Percentiles rank a stretch among this genome's conserved stretches.
Conservation (phyloP, 495 filamentous ascomycete species). For the Aspergillus sparsus region DNA sequence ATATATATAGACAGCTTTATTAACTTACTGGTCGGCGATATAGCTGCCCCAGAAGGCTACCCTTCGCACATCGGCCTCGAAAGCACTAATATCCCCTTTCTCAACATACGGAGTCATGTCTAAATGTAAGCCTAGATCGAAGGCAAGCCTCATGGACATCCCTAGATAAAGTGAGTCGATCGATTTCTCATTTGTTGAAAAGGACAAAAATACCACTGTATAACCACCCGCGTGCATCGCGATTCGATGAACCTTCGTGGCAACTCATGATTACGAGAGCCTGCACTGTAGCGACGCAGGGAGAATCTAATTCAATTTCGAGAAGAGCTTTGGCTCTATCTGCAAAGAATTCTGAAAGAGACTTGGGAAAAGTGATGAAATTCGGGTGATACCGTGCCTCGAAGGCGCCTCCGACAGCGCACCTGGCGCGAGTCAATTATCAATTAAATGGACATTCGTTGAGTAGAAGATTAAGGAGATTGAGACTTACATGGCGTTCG, state of each 20-base stretch:
- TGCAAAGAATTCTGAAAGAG: slow-evolving; percentile 51
- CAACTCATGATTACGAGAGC: slow-evolving; percentile 50
- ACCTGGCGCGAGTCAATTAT: slow-evolving; percentile 31
- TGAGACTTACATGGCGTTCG: slow-evolving; percentile 48
- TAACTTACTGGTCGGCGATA: slow-evolving; percentile 49
- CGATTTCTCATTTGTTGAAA: not conserved
- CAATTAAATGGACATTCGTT: not conserved
- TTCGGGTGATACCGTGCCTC: slow-evolving; percentile 50
- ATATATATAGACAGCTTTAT: not conserved
- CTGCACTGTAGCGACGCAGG: slow-evolving; percentile 53
- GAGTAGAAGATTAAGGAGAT: not conserved
- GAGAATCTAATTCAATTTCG: slow-evolving; percentile 52
- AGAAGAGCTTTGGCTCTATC: slow-evolving; percentile 51
- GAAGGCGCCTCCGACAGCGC: slow-evolving; percentile 50
- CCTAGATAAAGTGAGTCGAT: slow-evolving; percentile 22
- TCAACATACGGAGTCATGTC: slow-evolving; percentile 51
- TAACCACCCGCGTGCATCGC: slow-evolving; percentile 54
- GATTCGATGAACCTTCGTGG: slow-evolving; percentile 48
- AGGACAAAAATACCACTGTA: slow-evolving; percentile 41
- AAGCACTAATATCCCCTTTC: slow-evolving; percentile 42
- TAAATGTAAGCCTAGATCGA: slow-evolving; percentile 51
- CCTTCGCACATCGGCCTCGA: slow-evolving; percentile 48
- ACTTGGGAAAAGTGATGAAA: slow-evolving; percentile 50
- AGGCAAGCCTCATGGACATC: slow-evolving; percentile 54
- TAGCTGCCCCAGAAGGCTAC: slow-evolving; percentile 55